Percentiles rank a stretch among this genome's conserved stretches.
phyloP scores from a whole-genome alignment of 129 eudicot genomes.

The Ambrosia trifida region DNA sequence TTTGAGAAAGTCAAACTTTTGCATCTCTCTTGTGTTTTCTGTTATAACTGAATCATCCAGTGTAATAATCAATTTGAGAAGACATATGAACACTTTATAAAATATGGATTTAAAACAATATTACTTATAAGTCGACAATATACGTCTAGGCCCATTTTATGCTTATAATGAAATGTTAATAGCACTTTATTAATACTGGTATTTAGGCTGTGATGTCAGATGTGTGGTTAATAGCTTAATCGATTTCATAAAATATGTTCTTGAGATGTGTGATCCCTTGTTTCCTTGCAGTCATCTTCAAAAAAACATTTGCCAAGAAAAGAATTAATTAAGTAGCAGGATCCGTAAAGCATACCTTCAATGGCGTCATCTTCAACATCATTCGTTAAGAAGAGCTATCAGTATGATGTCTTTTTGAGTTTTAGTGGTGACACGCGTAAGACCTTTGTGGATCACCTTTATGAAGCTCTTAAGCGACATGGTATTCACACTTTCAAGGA shows the following conservation, averaged over 20 bases:
- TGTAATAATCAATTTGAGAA: neutral
- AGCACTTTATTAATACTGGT: too few species aligned
- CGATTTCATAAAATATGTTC: too few species aligned
- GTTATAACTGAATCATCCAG: neutral
- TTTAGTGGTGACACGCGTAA: constrained; percentile 19
- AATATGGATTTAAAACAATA: too few species aligned
- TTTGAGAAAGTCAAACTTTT: constrained; percentile 10
- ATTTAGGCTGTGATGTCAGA: too few species aligned
- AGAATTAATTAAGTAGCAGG: too few species aligned
- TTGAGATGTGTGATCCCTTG: too few species aligned
- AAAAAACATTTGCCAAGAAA: neutral
- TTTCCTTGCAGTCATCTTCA: too few species aligned
- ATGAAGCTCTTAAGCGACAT: neutral
- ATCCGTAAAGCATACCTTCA: neutral
- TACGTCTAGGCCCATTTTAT: too few species aligned
- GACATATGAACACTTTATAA: too few species aligned
- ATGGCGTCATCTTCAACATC: constrained; percentile 8
- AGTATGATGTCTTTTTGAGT: constrained; percentile 20
- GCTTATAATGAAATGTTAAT: too few species aligned
- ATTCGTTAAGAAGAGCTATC: neutral
- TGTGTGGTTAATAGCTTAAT: too few species aligned
- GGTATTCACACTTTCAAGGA: constrained; percentile 26
- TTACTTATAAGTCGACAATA: too few species aligned
- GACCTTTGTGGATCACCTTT: constrained; percentile 26
- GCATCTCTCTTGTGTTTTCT: constrained; percentile 8